Conservation (phyloP, 345 rosid genomes). For the Viola odorata region DNA sequence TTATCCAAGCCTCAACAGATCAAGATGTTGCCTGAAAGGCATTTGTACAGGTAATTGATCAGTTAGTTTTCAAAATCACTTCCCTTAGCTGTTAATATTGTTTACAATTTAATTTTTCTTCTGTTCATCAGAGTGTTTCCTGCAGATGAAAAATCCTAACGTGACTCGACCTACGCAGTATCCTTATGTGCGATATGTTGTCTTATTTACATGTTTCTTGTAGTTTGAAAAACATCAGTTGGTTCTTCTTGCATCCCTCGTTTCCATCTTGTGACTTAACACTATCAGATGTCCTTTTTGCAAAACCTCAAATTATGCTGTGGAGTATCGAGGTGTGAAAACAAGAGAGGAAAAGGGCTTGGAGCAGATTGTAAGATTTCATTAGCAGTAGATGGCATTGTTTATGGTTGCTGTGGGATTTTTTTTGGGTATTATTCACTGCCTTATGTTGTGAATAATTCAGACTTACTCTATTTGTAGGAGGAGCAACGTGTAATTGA, state of each 20-base stretch:
- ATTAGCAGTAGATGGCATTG: slow-evolving; percentile 1
- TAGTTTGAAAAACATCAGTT: not conserved
- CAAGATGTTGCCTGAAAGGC: slow-evolving; percentile 93
- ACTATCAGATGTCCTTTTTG: slow-evolving; percentile 85
- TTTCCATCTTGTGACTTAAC: slow-evolving; percentile 45
- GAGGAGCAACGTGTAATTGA: slow-evolving; percentile 98
- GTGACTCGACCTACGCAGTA: slow-evolving; percentile 94
- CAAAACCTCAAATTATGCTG: slow-evolving; percentile 93
- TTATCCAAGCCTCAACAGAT: slow-evolving; percentile 95
- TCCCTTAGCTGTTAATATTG: slow-evolving; percentile 4
- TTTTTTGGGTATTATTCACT: not conserved
- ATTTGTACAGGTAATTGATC: slow-evolving; percentile 76
- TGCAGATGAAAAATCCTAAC: slow-evolving; percentile 97
- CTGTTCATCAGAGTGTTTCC: slow-evolving; percentile 77
- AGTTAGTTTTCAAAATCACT: not conserved
- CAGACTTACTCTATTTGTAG: slow-evolving; percentile 26
- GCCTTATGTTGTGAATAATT: not conserved
- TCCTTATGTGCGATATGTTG: slow-evolving; percentile 42
- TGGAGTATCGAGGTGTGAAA: slow-evolving; percentile 89
- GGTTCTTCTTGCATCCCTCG: not conserved
- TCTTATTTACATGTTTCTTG: slow-evolving; percentile 8
- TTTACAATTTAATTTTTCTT: slow-evolving; percentile 13
- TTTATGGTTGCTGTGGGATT: not conserved
- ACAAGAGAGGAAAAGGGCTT: slow-evolving; percentile 93
- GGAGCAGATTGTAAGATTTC: slow-evolving; percentile 80